Evolutionary conservation across 371 early-diverging fungal genomes (phyloP), one percentile per base, ranked within the genome.

Genomic region (Mortierella sp.): DNA sequence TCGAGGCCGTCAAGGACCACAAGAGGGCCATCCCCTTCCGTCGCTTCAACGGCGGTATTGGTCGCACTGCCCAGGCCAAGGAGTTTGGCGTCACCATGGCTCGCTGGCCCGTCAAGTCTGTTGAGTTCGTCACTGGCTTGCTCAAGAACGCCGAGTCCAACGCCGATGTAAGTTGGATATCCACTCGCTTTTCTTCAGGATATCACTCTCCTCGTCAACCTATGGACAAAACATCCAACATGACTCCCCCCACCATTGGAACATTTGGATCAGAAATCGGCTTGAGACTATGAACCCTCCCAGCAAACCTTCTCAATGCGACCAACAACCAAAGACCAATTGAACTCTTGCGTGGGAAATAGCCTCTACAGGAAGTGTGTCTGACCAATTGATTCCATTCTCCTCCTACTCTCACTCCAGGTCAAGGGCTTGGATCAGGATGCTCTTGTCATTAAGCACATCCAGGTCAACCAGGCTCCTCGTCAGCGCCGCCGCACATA

Each of bases 41-140:
- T 66, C 91, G 96, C 79, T 99, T 95, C 91, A 88, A 92, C 86
- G 96, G 98, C 69, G 99, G 99, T 86, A 92, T 96, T 71, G 99
- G 99, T 76, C 96, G 99, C 72, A 93, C 95, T 71, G 92, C 96
- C 52, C 99, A 99, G 89, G 99, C 96, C 78, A 98, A 96, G 89
- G 93, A 90, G 63, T 96, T 93, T 86, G 91, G 91, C 70, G 88
- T 91, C 62, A 91, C 97, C 71, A 94, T 94, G 85, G 99, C 94
- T 79, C 96, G 99, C 86, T 99, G 99, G 99, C 99, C 99, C 86
- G 93, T 85, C 80, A 99, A 99, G 95, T 91, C 91, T 76, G 92
- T 89, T 86, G 91, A 95, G 90, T 96, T 95, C 80, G 83, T 99
- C 54, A 83, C 92, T 67, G 94, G 92, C 66, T 88, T 99, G 60